Evolutionary conservation across 106 monocot species (phyloP), one percentile per base, ranked within the genome.

Genomic region (Dendrobium nobile): DNA sequence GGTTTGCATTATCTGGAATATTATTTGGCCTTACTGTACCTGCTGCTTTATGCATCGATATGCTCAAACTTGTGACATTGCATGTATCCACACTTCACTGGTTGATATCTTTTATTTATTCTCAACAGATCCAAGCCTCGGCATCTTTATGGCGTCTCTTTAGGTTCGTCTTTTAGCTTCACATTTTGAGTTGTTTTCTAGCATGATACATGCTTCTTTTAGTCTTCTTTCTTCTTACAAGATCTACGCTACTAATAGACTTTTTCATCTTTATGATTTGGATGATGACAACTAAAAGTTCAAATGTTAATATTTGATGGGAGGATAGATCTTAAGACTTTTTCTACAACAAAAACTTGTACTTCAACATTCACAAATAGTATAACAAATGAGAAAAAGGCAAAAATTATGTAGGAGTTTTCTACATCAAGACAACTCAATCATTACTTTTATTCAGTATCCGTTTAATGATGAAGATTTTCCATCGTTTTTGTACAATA

Each of bases 81-180:
- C 99, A 99, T 83, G 75, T 99, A 67, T 58, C 72, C 18, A 47
- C 73, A 55, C 88, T 99, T 24, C 91, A 95, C 77, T 85, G 82
- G 85, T 83, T 90, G 37, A 88, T 95, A 47, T 88, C 95, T 43
- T 82, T 85, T 79, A 15, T 99, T 45, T 99, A 99, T 82, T 91
- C 91, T 58, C 87, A 55, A 64, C 99, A 99, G 85, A 95, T 95
- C 65, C 87, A 88, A 82, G 87, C 88, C 41, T 85, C 93, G 84
- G 88, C 93, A 78, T 95, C 95, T 77, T 83, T 99, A 43, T 99
- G 99, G 99, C 98, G 95, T 15, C 91, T 99, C 70, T 99, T 99
- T 68, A 93, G 99, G 99, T 99, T 84, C 79, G 42, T 2, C 45
- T 31, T 48, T 79, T 20, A 11, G 16, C 72, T 61, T 19, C 37